Percentiles rank a stretch among this genome's conserved stretches.
Conservation (phyloP, 2,329 filamentous ascomycete species). For the Cercospora sp. region DNA sequence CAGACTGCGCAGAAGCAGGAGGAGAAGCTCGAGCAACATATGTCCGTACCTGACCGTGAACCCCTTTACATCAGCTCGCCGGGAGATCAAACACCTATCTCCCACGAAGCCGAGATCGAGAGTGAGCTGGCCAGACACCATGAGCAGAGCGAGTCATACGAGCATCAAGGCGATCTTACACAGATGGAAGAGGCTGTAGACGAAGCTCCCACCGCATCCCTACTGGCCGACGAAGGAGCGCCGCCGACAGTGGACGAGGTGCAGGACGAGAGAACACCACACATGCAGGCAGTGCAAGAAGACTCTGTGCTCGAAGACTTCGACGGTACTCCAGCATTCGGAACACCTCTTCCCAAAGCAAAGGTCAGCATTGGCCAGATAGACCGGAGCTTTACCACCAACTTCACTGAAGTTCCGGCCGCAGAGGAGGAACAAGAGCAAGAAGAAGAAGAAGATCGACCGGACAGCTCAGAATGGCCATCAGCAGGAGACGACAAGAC, state of each 20-base stretch:
- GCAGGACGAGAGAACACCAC: conserved; percentile 9
- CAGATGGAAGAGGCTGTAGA: conserved; percentile 49
- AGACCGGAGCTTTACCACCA: conserved; percentile 38
- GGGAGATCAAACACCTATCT: conserved; percentile 19
- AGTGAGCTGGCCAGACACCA: conserved; percentile 18
- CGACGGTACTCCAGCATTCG: conserved; percentile 22
- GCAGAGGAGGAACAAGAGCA: conserved; percentile 15
- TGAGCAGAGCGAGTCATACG: conserved; percentile 39
- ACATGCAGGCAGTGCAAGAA: conserved; percentile 20
- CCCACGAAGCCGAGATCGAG: conserved; percentile 16
- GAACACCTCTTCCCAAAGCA: conserved; percentile 24
- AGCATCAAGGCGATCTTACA: conserved; percentile 50
- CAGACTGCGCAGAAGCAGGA: conserved; percentile 31
- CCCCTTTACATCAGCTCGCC: conserved; percentile 21
- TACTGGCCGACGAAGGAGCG: conserved; percentile 45
- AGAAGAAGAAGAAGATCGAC: conserved; percentile 19
- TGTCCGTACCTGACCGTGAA: conserved; percentile 22
- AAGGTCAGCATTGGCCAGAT: conserved; percentile 24
- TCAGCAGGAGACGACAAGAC: conserved; percentile 37
- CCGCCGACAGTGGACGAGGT: conserved; percentile 32
- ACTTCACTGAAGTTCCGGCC: conserved; percentile 35
- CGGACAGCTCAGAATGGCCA: conserved; percentile 32
- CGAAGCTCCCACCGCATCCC: conserved; percentile 45
- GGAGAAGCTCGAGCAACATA: conserved; percentile 26
- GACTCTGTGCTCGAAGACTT: conserved; percentile 22